Base-by-base conservation (phyloP, 2,329 filamentous ascomycete species). In the Cytospora chrysosperma region DNA sequence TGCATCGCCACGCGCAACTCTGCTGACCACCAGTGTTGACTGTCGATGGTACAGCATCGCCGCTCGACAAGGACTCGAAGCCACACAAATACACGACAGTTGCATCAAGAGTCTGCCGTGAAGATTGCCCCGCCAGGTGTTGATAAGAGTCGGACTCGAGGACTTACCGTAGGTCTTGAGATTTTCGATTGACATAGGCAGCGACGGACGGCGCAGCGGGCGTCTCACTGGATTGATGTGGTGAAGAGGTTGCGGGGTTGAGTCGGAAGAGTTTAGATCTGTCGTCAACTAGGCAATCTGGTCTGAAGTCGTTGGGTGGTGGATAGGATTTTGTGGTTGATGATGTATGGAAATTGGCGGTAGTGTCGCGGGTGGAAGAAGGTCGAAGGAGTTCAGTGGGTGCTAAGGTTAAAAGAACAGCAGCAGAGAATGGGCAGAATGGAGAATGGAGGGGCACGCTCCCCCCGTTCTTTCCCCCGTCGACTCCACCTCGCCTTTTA, bases 121-220 rank as follows among this genome's bases (percentile, higher is more conserved):
- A 49, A 19, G 10, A 13, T 12, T 21, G n/a, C n/a, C 43, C n/a
- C 4, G 7, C 21, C n/a, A 43, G 40, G 40, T 47, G 19, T 47
- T 12, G 17, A 24, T 21, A 13, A 51, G n/a, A 3, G 12, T 12
- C 24, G 32, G 17, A 40, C 21, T 50, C n/a, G 21, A 19, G 10
- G 15, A 61, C 62, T 61, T 55, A 64, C 62, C 62, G 56, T 61
- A 64, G 49, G 62, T 61, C 88, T 95, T 95, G 83, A 96, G 90
- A 87, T 96, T 96, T 93, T 95, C 91, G 91, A 95, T 95, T 88
- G 92, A 95, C 92, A 95, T 95, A 93, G 73, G 75, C 71, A 82
- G 81, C 81, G 81, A 84, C 80, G 75, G 81, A 83, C 80, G 73
- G 77, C 76, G 77, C 73, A 73, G 71, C 37, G 72, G 75, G 76